phyloP scores from a whole-genome alignment of 495 filamentous ascomycete genomes.

The Pyronema domesticum region DNA sequence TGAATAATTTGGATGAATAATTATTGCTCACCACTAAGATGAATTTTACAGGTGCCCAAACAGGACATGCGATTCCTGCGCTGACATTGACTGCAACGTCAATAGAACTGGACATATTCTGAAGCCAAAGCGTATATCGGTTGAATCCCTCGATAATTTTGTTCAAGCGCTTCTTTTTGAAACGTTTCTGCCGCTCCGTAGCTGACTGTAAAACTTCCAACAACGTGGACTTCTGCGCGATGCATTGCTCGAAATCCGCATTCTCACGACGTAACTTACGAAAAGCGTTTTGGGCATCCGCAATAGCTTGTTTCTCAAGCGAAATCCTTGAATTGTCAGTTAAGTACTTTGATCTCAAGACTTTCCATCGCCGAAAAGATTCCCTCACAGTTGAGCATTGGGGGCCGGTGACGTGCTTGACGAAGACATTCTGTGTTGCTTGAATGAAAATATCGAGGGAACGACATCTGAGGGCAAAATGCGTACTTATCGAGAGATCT shows the following conservation, averaged over 20 bases:
- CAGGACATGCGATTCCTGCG: not conserved
- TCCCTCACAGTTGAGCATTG: no score
- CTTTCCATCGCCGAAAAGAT: no score
- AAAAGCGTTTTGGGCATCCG: not conserved
- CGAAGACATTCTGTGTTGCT: no score
- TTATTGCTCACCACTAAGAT: not conserved
- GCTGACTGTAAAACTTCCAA: not conserved
- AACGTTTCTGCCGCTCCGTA: not conserved
- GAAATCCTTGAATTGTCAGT: not conserved
- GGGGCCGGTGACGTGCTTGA: no score
- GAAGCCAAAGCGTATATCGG: not conserved
- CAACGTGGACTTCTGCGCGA: not conserved
- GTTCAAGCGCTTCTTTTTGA: not conserved
- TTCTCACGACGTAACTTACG: not conserved
- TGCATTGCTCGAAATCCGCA: not conserved
- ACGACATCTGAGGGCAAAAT: no score
- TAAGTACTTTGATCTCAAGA: no score
- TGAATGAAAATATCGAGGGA: no score
- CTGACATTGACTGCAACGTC: not conserved
- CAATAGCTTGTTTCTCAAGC: not conserved
- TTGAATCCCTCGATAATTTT: not conserved
- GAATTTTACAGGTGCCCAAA: not conserved
- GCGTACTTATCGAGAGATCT: no score
- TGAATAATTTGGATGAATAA: not conserved
- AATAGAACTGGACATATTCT: not conserved